Base-by-base conservation (phyloP, 1,284 basidiomycete genomes). In the Ganoderma boninense region DNA sequence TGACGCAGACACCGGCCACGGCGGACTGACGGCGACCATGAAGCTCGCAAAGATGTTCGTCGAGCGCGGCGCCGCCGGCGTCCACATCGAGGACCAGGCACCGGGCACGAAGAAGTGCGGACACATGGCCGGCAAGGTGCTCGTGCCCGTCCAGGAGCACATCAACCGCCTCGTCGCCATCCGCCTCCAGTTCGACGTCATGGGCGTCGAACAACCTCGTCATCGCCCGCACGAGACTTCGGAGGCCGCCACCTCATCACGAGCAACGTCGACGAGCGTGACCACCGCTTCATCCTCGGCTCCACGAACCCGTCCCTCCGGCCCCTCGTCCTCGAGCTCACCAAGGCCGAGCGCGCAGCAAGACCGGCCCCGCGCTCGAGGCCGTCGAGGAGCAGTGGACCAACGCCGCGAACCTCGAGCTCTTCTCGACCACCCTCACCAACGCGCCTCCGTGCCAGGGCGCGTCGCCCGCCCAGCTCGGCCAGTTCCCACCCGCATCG, bases 231-330 rank as follows among this genome's bases (percentile, higher is more conserved):
- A 94, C 92, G 64, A n/a, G 92, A 94, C 80, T n/a, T 92, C 91
- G 13, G 92, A 99, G 82, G 97, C 97, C 10, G 97, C 97, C 4
- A 99, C 1, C 90, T 99, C 75, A 95, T 99, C 85, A 95, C 97
- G 65, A 93, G 95, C 78, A 99, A 99, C 84, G 96, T 99, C 73
- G 98, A 99, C 83, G 91, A 94, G 77, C 93, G 97, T 52, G 97
- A 99, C 85, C 97, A 99, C 79, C 84, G 96, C 42, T 99, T 98
- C 87, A 97, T 99, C 80, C 90, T 99, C 44, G 97, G 97, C 59
- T 90, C n/a, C 89, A 97, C 97, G 62, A 97, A 98, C 82, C 81
- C 94, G 13, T 74, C 79, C 62, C 82, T 89, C 29, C 77, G n/a
- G n/a, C 89, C 96, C 20, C 87, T 99, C 67, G 95, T 94, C 72